Base-by-base conservation (phyloP, 352 stramenopile species). In the Phytophthora tentaculata region DNA sequence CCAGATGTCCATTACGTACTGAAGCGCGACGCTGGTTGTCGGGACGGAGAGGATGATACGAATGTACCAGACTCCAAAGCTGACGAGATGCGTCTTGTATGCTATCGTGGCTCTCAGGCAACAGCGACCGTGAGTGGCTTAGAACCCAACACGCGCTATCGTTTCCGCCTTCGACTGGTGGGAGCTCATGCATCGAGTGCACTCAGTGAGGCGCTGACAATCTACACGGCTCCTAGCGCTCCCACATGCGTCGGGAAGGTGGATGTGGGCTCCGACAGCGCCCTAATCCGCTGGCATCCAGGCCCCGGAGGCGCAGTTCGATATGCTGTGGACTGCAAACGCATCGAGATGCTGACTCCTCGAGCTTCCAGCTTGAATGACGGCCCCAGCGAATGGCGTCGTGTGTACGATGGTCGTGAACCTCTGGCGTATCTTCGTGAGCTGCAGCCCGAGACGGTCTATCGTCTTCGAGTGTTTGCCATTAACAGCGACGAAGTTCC, bases 281-380 rank as follows among this genome's bases (percentile, higher is more conserved):
- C 80, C 7, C 58, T 90, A 28, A 60, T 97, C 35, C 86, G 91
- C 56, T 97, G 89, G 89, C 95, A 97, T 66, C 73, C 90, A 2
- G 88, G 90, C 8, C 44, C 76, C 32, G 75, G 82, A 28, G 91
- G 91, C 16, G 86, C 87, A 7, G 37, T 69, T 44, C 80, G 83
- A 53, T 98, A 89, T 51, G 56, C 81, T 13, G 75, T 98, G 24
- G 91, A 97, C 71, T 81, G 68, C 60, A 90, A 89, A 49, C 80
- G 83, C 9, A 73, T 94, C 28, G 85, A 96, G 63, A 86, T 80
- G 1, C 56, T 94, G 51, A 64, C 52, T 13, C 52, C 60, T 50
- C 51, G 20, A 54, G 35, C 39, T 43, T 49, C 23, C 4, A 71
- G 9, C 48, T 61, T 61, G 1, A 71, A 60, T 47, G 66, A 78